Conservation (phyloP, 139 green algal species). For the Spirogloea muscicola region DNA sequence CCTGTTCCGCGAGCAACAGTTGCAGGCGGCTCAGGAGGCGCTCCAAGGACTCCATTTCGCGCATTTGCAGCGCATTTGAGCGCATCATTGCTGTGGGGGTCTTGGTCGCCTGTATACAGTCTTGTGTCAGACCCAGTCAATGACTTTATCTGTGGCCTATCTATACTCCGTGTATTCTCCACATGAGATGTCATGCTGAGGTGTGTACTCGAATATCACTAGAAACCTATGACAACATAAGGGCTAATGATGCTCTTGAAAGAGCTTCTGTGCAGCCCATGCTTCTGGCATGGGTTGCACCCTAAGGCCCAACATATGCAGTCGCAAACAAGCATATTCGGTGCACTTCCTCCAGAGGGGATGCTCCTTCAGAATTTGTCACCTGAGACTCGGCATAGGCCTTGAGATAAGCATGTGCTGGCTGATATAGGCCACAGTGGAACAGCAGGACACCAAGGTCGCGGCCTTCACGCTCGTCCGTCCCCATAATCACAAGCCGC, state of each 20-base stretch:
- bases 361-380: too few relatives aligned
- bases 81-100: too few relatives aligned
- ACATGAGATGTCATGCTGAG: neutral
- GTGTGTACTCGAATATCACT: neutral
- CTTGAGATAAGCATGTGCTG: neutral
- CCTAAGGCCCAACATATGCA: neutral
- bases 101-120: too few relatives aligned
- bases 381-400: neutral
- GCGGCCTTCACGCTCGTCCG: neutral
- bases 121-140: too few relatives aligned
- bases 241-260: too few relatives aligned
- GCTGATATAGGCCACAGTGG: conserved; percentile 19
- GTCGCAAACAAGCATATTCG: neutral
- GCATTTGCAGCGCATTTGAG: neutral
- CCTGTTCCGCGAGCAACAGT: neutral
- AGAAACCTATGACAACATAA: too few relatives aligned
- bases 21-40: neutral
- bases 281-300: neutral
- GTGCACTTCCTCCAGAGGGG: too few relatives aligned
- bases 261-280: too few relatives aligned
- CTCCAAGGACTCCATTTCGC: neutral
- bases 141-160: too few relatives aligned
- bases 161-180: too few relatives aligned
- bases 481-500: conserved; percentile 11
- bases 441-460: conserved; percentile 21